A percentile compares a stretch with the other conserved stretches of the same genome.
These are phyloP conservation scores for Citeromyces hawaiiensis DNA, from an alignment of 1,139 yeast genomes.

Conservation along the genomic window DNA sequence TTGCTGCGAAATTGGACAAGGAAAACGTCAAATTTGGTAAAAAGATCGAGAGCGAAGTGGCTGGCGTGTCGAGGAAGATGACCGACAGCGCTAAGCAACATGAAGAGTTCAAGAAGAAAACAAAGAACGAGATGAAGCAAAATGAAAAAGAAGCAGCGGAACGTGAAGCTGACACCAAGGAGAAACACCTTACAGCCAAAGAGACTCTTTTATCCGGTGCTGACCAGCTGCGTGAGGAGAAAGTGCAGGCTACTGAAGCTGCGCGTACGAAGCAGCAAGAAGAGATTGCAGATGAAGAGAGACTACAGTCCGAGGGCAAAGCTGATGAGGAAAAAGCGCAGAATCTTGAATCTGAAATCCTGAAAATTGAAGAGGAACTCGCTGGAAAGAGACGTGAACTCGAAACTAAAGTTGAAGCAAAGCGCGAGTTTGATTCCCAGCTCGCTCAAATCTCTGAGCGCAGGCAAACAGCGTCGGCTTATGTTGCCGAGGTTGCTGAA, in stretches of 20 bases:
- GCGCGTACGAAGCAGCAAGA: slow-evolving; percentile 1
- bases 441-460: slow-evolving; percentile 2
- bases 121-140: slow-evolving; percentile 28
- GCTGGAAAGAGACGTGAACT: not conserved
- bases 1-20: slow-evolving; percentile 24
- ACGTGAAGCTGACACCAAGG: slow-evolving; percentile 34
- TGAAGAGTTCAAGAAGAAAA: slow-evolving; percentile 23
- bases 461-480: not conserved
- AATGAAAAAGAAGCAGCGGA: slow-evolving; percentile 30
- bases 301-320: not conserved
- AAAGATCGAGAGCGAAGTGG: slow-evolving; percentile 25
- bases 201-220: not conserved
- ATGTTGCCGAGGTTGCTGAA: not conserved
- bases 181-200: slow-evolving; percentile 22
- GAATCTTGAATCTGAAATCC: slow-evolving; percentile 10
- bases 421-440: slow-evolving; percentile 2
- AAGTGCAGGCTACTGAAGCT: slow-evolving; percentile 1
- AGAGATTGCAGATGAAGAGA: slow-evolving; percentile 1
- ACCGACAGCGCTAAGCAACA: slow-evolving; percentile 22
- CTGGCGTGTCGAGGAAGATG: slow-evolving; percentile 19
- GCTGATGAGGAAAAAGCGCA: slow-evolving; percentile 4
- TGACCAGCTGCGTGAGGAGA: not conserved
- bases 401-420: not conserved
- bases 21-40: slow-evolving; percentile 25
- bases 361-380: not conserved